Evolutionary conservation across 257 asterid species (phyloP).

Genomic region (Verbena officinalis): DNA sequence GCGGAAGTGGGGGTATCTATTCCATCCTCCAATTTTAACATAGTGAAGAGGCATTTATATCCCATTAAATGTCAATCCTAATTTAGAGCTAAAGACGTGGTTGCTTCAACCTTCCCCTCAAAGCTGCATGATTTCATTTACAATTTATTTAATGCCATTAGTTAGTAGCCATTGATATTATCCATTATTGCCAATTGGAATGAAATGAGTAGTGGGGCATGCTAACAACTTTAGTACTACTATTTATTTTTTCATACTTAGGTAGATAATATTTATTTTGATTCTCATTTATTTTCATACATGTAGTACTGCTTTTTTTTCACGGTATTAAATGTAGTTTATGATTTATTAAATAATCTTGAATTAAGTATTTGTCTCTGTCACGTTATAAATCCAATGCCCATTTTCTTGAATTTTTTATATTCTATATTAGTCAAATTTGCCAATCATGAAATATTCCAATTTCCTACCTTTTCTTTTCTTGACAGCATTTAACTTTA

Average conservation of each 20-base stretch:
- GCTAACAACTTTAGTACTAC: not conserved
- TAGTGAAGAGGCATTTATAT: no score
- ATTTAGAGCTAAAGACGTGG: conserved; percentile 37
- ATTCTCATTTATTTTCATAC: no score
- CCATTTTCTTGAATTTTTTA: conserved; percentile 2
- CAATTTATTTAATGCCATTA: conserved; percentile 8
- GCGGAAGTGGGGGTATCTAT: no score
- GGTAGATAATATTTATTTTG: no score
- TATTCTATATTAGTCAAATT: not conserved
- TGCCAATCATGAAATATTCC: not conserved
- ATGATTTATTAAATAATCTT: no score
- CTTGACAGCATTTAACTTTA: not conserved
- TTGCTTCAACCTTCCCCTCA: conserved; percentile 35
- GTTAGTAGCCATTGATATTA: not conserved
- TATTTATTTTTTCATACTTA: no score
- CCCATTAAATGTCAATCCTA: no score
- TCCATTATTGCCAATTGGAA: not conserved
- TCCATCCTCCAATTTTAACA: no score
- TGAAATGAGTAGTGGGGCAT: not conserved
- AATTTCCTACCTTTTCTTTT: not conserved
- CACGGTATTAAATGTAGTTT: no score
- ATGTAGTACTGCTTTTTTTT: no score
- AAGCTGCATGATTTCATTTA: conserved; percentile 28
- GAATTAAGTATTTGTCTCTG: conserved; percentile 21
- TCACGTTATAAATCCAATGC: conserved; percentile 21